A percentile compares a stretch with the other conserved stretches of the same genome.
These are phyloP conservation scores for Apiospora sp. DNA, from an alignment of 2,329 filamentous ascomycete species.

Conservation along the genomic window DNA sequence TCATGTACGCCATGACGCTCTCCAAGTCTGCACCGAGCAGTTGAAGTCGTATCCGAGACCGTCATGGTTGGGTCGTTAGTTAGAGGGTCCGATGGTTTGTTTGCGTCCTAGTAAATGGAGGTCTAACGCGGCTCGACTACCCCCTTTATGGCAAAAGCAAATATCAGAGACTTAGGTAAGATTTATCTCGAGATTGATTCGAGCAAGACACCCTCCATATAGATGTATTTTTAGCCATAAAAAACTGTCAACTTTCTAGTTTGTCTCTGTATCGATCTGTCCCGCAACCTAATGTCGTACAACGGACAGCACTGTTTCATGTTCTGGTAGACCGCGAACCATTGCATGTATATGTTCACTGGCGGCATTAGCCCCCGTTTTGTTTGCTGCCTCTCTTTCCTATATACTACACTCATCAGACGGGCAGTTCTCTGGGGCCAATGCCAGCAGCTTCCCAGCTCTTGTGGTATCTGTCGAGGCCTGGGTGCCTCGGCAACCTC, in stretches of 20 bases:
- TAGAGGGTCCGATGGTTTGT: background rate
- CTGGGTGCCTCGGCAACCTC: background rate
- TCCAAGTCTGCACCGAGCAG: background rate
- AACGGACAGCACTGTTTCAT: background rate
- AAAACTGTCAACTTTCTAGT: background rate
- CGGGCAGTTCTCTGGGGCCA: background rate
- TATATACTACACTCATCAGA: background rate
- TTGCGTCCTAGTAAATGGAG: background rate
- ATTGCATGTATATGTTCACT: background rate
- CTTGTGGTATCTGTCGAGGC: background rate
- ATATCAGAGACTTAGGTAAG: background rate
- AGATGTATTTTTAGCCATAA: background rate
- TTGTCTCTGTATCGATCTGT: background rate
- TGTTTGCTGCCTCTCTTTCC: background rate
- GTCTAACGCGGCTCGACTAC: background rate
- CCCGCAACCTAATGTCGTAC: background rate
- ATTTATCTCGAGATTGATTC: background rate
- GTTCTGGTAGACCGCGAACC: background rate
- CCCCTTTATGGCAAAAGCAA: background rate
- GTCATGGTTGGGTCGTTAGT: background rate
- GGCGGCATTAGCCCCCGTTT: background rate
- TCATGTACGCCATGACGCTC: background rate
- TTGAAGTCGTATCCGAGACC: background rate
- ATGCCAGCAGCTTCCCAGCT: background rate
- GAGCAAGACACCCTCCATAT: background rate